Base-by-base conservation (phyloP, 1,284 basidiomycete species). In the Ustilago sp. region DNA sequence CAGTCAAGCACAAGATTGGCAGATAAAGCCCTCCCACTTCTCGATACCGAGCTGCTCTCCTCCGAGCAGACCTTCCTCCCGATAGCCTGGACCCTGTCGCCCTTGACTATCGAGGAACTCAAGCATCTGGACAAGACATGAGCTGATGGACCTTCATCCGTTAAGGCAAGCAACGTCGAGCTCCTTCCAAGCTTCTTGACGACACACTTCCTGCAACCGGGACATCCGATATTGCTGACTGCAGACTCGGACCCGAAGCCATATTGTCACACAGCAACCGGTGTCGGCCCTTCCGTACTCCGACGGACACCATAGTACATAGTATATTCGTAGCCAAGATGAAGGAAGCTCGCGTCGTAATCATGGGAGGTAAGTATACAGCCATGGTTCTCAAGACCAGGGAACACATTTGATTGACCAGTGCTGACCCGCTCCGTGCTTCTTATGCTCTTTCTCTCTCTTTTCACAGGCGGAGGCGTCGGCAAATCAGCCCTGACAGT, bases 401-500 rank as follows among this genome's bases (percentile, higher is more conserved):
- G 23, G 23, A 28, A 28, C 23, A 28, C 23, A 28, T 28, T 28
- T 28, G 23, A 28, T 28, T 3, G 23, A 32, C 17, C 8, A 28
- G 17, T 12, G 17, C 59, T 60, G 6, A 55, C 48, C 8, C 28
- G 38, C 35, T 41, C 35, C 13, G 41, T 38, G 43, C 32, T 12
- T 23, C n/a, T 41, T 17, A 9, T 35, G 78, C 77, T 15, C n/a
- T 13, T 11, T 32, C n/a, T 13, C 28, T 32, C 13, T 7, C 8
- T 32, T 6, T 31, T 6, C 12, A 45, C n/a, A 50, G 48, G 79
- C 31, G 82, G 82, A 35, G 82, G 82, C 17, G 82, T 84, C 28
- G 82, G 82, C 58, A 84, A 84, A 47, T 80, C 80, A 8, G 82
- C 82, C 3, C 55, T 84, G 38, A 83, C 82, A 1, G 68, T 83